A percentile compares a stretch with the other conserved stretches of the same genome.
Evolutionary conservation across 768 basidiomycete genomes (phyloP).

Genomic region (Leccinum imitatum): DNA sequence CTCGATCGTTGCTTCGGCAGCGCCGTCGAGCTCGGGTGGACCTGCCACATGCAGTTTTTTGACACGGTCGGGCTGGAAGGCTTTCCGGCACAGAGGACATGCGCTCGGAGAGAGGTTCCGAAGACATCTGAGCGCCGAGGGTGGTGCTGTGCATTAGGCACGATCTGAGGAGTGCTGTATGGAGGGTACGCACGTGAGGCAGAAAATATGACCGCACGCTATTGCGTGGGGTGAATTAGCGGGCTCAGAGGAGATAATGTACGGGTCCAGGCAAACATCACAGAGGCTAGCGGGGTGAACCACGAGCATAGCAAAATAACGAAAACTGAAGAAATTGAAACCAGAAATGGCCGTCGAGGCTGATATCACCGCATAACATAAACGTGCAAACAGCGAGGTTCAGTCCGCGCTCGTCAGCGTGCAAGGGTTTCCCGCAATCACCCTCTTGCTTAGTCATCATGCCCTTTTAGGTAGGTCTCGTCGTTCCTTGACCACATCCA

Average conservation of each 20-base stretch:
- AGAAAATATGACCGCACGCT: constrained; percentile 78
- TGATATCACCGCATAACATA: constrained; percentile 36
- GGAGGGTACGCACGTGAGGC: constrained; percentile 51
- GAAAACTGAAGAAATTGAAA: constrained; percentile 21
- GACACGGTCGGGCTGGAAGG: constrained; percentile 53
- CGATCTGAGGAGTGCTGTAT: constrained; percentile 14
- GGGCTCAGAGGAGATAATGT: constrained; percentile 48
- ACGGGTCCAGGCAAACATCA: constrained; percentile 72
- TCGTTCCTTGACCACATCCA: constrained; percentile 18
- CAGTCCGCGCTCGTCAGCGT: constrained; percentile 9
- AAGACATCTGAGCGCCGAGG: constrained; percentile 49
- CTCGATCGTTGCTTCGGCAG: constrained; percentile 42
- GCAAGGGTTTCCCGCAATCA: constrained; percentile 21
- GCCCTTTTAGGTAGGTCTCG: constrained; percentile 13
- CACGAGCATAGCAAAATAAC: constrained; percentile 49
- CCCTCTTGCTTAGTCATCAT: not conserved
- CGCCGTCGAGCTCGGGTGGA: constrained; percentile 37
- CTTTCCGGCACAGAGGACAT: constrained; percentile 69
- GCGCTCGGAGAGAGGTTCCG: constrained; percentile 46
- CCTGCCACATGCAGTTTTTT: constrained; percentile 68
- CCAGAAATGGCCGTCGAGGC: constrained; percentile 28
- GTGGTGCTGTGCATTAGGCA: constrained; percentile 6
- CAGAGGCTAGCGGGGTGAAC: constrained; percentile 70
- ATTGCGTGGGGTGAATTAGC: constrained; percentile 65
- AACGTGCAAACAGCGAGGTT: constrained; percentile 31